A percentile compares a stretch with the other conserved stretches of the same genome.
Conservation (phyloP, 148 eudicot genomes). For the Silene uniflora region DNA sequence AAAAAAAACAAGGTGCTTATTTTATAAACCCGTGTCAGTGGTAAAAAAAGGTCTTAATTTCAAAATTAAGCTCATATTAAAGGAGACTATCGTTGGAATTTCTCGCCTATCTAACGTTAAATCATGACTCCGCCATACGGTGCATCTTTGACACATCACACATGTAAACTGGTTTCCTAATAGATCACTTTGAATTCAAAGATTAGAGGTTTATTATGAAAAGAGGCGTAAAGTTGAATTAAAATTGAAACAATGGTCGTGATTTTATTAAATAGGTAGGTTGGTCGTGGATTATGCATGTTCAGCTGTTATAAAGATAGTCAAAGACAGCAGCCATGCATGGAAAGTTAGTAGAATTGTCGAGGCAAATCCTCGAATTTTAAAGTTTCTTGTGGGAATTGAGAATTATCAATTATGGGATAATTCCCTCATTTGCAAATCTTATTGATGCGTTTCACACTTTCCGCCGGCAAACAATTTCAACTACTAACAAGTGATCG, state of each 20-base stretch:
- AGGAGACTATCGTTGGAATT: too few relatives aligned
- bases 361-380: neutral
- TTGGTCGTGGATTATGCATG: neutral
- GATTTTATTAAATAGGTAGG: neutral
- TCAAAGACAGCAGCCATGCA: constrained; percentile 10
- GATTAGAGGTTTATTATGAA: neutral
- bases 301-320: neutral
- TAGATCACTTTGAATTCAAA: too few relatives aligned
- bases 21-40: too few relatives aligned
- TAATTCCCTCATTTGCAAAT: too few relatives aligned
- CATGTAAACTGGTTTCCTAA: too few relatives aligned
- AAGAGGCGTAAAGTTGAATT: neutral
- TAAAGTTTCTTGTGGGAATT: neutral
- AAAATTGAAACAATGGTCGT: constrained; percentile 14
- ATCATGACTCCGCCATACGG: too few relatives aligned
- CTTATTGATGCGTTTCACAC: constrained; percentile 1
- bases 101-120: too few relatives aligned
- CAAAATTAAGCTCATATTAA: too few relatives aligned
- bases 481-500: too few relatives aligned
- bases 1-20: too few relatives aligned
- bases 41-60: too few relatives aligned
- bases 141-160: too few relatives aligned
- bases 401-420: neutral
- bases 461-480: neutral
- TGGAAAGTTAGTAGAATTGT: neutral